These are phyloP conservation scores for Yarrowia sp. DNA, from an alignment of 805 yeast species.

Conservation along the genomic window DNA sequence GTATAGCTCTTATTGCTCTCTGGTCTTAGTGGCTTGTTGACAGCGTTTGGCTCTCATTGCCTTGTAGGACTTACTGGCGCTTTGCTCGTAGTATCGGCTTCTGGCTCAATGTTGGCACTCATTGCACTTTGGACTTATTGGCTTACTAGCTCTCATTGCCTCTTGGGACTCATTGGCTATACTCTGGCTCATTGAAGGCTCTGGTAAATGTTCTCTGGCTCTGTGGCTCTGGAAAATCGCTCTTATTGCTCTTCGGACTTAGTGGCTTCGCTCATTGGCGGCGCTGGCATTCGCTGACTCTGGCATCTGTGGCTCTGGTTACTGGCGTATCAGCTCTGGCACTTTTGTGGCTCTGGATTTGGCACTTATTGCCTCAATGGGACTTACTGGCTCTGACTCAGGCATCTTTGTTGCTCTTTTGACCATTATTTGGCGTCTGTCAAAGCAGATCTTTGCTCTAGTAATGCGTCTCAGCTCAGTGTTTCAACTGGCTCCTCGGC, in stretches of 20 bases:
- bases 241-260: not conserved
- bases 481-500: not conserved
- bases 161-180: not conserved
- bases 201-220: too few relatives aligned
- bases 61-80: too few relatives aligned
- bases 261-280: too few relatives aligned
- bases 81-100: too few relatives aligned
- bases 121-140: not conserved
- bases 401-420: not conserved
- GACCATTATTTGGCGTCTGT: not conserved
- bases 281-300: not conserved
- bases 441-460: conserved; percentile 4
- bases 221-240: too few relatives aligned
- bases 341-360: not conserved
- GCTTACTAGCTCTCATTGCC: not conserved
- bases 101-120: not conserved
- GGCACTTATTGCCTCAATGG: not conserved
- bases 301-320: too few relatives aligned
- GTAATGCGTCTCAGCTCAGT: conserved; percentile 1
- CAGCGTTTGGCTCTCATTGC: not conserved
- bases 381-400: not conserved
- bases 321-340: not conserved
- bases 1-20: not conserved
- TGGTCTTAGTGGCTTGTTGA: not conserved
- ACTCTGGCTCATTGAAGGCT: not conserved